Base-by-base conservation (phyloP, 768 basidiomycete species). In the Boletus rex-veris region DNA sequence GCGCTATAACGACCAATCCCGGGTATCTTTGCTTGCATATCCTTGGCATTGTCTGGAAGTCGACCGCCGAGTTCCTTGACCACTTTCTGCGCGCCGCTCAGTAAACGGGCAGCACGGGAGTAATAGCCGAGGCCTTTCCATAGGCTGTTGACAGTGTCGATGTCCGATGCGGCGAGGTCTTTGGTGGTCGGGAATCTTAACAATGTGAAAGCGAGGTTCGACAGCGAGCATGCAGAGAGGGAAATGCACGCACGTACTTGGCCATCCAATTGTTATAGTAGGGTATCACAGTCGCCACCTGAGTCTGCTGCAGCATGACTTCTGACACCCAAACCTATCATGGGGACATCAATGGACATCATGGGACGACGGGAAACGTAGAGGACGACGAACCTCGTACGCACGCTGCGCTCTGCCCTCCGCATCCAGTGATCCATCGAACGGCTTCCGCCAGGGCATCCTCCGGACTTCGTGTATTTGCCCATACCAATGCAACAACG, bases 121-220 rank as follows among this genome's bases (percentile, higher is more conserved):
- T 95, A 95, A 70, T 94, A 95, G 7, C 93, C 92, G 3, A 95
- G 76, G 16, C 92, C 93, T 67, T 92, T 92, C 95, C 95, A 98
- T 9, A 91, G 73, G 1, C 82, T 73, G 67, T 98, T 95, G 53
- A 97, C 92, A 19, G 87, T 81, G 62, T 98, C 92, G 55, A 91
- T 80, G 56, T 83, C 80, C 16, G 89, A 82, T 39, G 70, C 68
- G 10, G 91, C 88, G 36, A 95, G 79, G 59, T 88, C 83, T 54
- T 73, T 72, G 55, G 94, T 83, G 18, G 89, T 92, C 9, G 92
- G 91, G 74, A 91, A 95, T 64, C 89, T 91, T 53, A 39, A 30
- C 43, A 43, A 14, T 5, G 24, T 53, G 37, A 55, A 42, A 26
- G 15, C 3, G 4, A 26, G n/a, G 19, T 5, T 39, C 21, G 12